Conservation (phyloP, 495 filamentous ascomycete species). For the Aspergillus ostianus region DNA sequence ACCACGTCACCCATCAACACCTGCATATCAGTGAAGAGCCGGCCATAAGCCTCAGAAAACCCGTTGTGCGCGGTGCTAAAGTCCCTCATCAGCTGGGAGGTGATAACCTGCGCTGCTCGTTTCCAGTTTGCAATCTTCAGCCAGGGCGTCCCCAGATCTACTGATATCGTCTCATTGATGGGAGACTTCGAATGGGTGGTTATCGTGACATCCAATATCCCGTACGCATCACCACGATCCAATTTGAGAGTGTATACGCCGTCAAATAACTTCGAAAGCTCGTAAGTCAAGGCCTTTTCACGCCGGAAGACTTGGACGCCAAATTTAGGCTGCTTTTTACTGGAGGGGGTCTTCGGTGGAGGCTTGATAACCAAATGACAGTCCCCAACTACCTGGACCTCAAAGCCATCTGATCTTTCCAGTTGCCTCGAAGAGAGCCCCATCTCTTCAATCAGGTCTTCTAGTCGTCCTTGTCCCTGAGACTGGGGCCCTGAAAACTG, state of each 20-base stretch:
- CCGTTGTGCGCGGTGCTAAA: slow-evolving; percentile 44
- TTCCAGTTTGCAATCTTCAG: slow-evolving; percentile 58
- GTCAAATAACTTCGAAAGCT: slow-evolving; percentile 54
- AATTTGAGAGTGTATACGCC: slow-evolving; percentile 58
- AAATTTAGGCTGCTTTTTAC: slow-evolving; percentile 51
- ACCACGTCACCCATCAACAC: slow-evolving; percentile 48
- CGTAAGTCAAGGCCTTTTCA: slow-evolving; percentile 41
- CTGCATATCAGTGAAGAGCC: slow-evolving; percentile 51
- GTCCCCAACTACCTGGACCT: slow-evolving; percentile 61
- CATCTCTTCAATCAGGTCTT: slow-evolving; percentile 20
- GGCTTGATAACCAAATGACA: slow-evolving; percentile 60
- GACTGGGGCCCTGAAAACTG: slow-evolving; percentile 14
- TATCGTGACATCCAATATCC: slow-evolving; percentile 56
- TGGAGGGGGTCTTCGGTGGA: slow-evolving; percentile 44
- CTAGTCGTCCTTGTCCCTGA: slow-evolving; percentile 16
- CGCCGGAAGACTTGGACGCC: slow-evolving; percentile 50
- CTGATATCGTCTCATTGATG: slow-evolving; percentile 50
- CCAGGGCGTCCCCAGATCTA: slow-evolving; percentile 65
- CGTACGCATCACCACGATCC: slow-evolving; percentile 57
- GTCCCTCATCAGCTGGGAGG: slow-evolving; percentile 43
- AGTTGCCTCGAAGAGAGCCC: slow-evolving; percentile 16
- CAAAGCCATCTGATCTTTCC: slow-evolving; percentile 42
- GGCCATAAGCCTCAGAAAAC: slow-evolving; percentile 40
- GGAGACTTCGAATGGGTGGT: slow-evolving; percentile 50
- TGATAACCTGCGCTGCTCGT: slow-evolving; percentile 43